phyloP scores from a whole-genome alignment of 192 early-diverging fungal genomes.

The Phlyctochytrium arcticum region DNA sequence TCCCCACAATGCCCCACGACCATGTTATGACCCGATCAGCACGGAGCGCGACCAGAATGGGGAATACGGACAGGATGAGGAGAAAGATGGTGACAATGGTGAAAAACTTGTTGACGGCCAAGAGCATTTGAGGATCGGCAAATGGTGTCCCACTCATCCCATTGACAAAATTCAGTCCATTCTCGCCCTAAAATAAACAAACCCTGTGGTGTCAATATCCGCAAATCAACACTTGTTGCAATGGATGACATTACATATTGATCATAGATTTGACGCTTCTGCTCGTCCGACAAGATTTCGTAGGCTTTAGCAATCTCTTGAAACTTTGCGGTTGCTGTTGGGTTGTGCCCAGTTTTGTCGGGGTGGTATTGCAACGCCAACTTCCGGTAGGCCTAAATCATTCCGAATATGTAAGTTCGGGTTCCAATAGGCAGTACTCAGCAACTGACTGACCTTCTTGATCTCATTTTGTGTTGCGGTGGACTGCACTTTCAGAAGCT shows the following conservation, averaged over 20 bases:
- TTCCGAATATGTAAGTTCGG: too few species aligned
- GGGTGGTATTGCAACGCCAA: slow-evolving; percentile 60
- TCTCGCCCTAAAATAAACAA: slow-evolving; percentile 32
- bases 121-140: slow-evolving; percentile 37
- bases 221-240: neutral
- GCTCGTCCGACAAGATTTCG: slow-evolving; percentile 59
- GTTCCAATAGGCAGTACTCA: too few species aligned
- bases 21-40: slow-evolving; percentile 69
- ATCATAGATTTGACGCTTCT: slow-evolving; percentile 90
- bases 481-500: neutral
- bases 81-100: slow-evolving; percentile 30
- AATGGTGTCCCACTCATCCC: slow-evolving; percentile 35
- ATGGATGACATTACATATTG: slow-evolving; percentile 50
- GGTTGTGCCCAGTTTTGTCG: slow-evolving; percentile 58
- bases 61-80: slow-evolving; percentile 72
- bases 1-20: slow-evolving; percentile 71
- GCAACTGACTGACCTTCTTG: too few species aligned
- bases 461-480: neutral
- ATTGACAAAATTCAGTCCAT: slow-evolving; percentile 43
- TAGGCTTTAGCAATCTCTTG: slow-evolving; percentile 83
- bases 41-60: slow-evolving; percentile 71
- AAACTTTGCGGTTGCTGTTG: slow-evolving; percentile 61
- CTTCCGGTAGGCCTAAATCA: slow-evolving; percentile 21
- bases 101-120: slow-evolving; percentile 39
- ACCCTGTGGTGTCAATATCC: neutral